These are phyloP conservation scores for Pythium myriotylum DNA, from an alignment of 352 stramenopile species.

Conservation along the genomic window DNA sequence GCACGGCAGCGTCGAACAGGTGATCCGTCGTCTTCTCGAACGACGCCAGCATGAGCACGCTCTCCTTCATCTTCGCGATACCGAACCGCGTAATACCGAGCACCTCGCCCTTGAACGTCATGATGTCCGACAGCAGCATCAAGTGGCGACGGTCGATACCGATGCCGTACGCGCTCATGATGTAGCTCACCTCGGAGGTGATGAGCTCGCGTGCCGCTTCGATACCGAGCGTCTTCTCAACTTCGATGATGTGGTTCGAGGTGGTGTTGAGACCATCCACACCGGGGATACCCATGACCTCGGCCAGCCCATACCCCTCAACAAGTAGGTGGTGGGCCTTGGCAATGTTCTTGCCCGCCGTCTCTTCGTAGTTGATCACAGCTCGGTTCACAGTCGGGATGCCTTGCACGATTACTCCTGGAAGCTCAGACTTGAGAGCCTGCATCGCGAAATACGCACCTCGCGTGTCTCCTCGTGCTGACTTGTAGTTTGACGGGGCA, in stretches of 20 bases:
- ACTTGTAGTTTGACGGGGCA: slow-evolving; percentile 86
- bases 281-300: slow-evolving; percentile 98
- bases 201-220: slow-evolving; percentile 98
- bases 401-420: slow-evolving; percentile 97
- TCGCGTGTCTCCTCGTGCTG: slow-evolving; percentile 70
- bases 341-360: slow-evolving; percentile 48
- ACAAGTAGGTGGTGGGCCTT: slow-evolving; percentile 97
- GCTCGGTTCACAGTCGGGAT: slow-evolving; percentile 97
- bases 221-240: slow-evolving; percentile 96
- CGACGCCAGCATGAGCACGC: slow-evolving; percentile 98
- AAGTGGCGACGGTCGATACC: slow-evolving; percentile 99
- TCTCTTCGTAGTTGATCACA: slow-evolving; percentile 98
- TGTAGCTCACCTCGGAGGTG: slow-evolving; percentile 98
- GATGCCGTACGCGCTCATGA: slow-evolving; percentile 99
- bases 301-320: slow-evolving; percentile 97
- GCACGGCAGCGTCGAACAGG: slow-evolving; percentile 99
- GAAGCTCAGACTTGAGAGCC: slow-evolving; percentile 94
- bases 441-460: slow-evolving; percentile 95
- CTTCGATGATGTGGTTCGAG: slow-evolving; percentile 99
- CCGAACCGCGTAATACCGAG: slow-evolving; percentile 95
- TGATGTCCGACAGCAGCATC: slow-evolving; percentile 99
- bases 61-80: slow-evolving; percentile 99
- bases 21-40: slow-evolving; percentile 99
- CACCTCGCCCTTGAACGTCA: slow-evolving; percentile 98
- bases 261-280: slow-evolving; percentile 96